Base-by-base conservation (phyloP, 148 eudicot species). In the Cornus controversa region DNA sequence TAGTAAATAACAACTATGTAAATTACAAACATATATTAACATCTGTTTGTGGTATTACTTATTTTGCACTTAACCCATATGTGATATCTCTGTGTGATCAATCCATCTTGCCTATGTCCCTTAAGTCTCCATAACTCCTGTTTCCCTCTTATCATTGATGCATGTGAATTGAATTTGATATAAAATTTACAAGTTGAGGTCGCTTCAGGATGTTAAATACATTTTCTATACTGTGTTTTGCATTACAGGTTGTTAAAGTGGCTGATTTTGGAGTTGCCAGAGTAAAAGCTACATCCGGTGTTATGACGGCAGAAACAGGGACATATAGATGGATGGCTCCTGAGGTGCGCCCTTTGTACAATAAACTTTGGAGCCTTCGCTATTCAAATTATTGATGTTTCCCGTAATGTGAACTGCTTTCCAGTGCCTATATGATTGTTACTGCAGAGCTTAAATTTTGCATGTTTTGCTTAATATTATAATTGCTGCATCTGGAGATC, bases 251-350 rank as follows among this genome's bases (percentile, higher is more conserved):
- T 72, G 97, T 96, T 53, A 96, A 96, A 83, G 98, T 96, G 75
- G 99, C 97, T 82, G 99, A 96, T 86, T 96, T 96, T 88, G 99
- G 99, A 74, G 99, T 96, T 73, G 99, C 99, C 45, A 88, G 99
- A 88, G 99, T 96, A 27, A 92, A 91, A 85, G 80, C 93, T 70
- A 95, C 92, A 76, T 71, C 98, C 67, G 99, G 99, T 78, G 99
- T 96, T 67, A 96, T 96, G 99, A 96, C 99, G 6, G 98, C 99
- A 67, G 99, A 96, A 86, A 96, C 99, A 14, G 99, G 98, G 80
- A 94, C 98, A 28, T 94, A 94, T 40, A 87, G 98, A 64, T 94
- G 98, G 98, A 94, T 94, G 99, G 99, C 98, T 85, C 99, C 99
- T 27, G 99, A 96, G 98, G 99, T 96, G 75, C 37, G 82, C 72